These are phyloP conservation scores for Graphium sp. DNA, from an alignment of 2,329 filamentous ascomycete species.

Conservation along the genomic window DNA sequence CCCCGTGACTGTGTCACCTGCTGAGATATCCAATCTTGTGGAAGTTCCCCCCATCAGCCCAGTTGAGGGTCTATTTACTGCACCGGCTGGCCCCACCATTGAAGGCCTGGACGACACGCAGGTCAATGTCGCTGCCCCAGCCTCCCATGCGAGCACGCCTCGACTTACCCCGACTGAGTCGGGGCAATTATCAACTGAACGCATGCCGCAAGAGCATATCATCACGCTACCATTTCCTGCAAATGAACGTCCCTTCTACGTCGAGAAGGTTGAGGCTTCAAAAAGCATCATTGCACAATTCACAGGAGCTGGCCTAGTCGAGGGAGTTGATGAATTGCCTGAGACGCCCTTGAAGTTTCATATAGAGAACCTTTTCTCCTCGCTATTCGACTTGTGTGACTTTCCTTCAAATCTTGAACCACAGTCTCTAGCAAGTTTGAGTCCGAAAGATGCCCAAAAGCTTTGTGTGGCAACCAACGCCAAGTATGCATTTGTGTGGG, in stretches of 20 bases:
- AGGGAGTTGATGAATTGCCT: no score
- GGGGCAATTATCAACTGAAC: slow-evolving; percentile 6
- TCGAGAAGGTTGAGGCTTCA: slow-evolving; percentile 27
- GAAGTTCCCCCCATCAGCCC: no score
- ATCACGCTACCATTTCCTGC: slow-evolving; percentile 41
- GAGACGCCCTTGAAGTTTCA: no score
- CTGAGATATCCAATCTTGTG: no score
- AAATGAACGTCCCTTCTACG: slow-evolving; percentile 32
- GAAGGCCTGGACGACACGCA: no score
- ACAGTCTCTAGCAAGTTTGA: slow-evolving; percentile 19
- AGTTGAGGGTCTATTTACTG: no score
- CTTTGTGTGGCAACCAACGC: slow-evolving; percentile 38
- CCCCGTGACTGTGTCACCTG: no score
- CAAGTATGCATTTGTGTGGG: slow-evolving; percentile 42
- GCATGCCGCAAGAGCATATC: slow-evolving; percentile 24
- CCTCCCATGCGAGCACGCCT: no score
- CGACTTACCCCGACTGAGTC: no score
- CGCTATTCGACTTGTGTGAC: slow-evolving; percentile 37
- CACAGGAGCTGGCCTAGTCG: no score
- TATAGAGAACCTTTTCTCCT: slow-evolving; percentile 32
- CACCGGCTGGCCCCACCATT: slow-evolving; percentile 2
- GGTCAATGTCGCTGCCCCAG: no score
- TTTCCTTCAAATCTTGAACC: slow-evolving; percentile 33
- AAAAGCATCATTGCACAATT: no score
- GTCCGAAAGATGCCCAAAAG: slow-evolving; percentile 25